phyloP scores from a whole-genome alignment of 768 basidiomycete species.

The Collybiopsis luxurians region DNA sequence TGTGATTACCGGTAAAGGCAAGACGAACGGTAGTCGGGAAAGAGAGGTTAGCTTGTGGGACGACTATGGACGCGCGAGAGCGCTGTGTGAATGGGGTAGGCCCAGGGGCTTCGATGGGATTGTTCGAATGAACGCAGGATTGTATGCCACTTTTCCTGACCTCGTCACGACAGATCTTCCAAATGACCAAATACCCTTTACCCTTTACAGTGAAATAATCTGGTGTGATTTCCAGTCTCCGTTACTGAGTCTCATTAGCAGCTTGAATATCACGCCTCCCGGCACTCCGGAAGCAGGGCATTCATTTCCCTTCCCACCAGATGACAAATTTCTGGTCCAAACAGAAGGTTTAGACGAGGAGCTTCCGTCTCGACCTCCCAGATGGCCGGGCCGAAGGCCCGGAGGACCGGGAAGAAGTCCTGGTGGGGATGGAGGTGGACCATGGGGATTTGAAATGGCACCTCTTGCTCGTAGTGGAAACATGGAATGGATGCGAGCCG shows the following conservation, averaged over 20 bases:
- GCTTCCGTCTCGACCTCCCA: background rate
- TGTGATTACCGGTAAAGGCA: conserved; percentile 18
- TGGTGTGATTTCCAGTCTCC: conserved; percentile 22
- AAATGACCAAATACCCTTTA: no score
- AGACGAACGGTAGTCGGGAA: conserved; percentile 6
- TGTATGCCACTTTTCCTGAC: conserved; percentile 10
- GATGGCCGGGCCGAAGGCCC: conserved; percentile 8
- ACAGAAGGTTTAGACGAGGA: background rate
- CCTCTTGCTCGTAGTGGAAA: conserved; percentile 12
- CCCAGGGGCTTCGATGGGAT: conserved; percentile 19
- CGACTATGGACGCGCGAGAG: conserved; percentile 19
- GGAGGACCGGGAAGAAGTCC: conserved; percentile 10
- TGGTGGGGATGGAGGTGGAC: conserved; percentile 10
- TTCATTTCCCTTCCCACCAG: conserved; percentile 5
- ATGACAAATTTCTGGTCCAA: background rate
- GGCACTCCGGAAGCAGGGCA: conserved; percentile 11
- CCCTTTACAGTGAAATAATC: conserved; percentile 22
- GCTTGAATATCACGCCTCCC: conserved; percentile 22
- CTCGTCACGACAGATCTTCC: background rate
- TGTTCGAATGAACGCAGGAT: conserved; percentile 25
- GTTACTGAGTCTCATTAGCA: conserved; percentile 16
- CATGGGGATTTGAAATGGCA: conserved; percentile 8
- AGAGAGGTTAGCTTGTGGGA: conserved; percentile 16
- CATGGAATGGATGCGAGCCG: conserved; percentile 19
- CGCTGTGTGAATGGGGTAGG: conserved; percentile 18